Percentiles rank a stretch among this genome's conserved stretches.
Evolutionary conservation across 202 grass and related monocot species (phyloP).

Genomic region (Carex arenaria): DNA sequence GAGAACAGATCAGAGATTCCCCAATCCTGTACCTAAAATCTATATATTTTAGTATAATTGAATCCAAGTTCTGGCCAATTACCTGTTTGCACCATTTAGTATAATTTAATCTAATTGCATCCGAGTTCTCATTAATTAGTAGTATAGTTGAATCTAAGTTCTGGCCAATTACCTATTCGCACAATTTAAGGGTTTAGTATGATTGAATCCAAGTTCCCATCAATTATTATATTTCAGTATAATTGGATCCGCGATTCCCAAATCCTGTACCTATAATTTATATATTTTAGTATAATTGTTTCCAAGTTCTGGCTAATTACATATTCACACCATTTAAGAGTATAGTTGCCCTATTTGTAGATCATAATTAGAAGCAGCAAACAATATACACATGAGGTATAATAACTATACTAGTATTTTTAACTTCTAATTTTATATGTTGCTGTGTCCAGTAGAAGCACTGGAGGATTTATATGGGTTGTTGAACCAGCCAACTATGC

Average conservation of each 20-base stretch:
- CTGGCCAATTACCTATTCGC: too few relatives aligned
- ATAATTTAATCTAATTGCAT: too few relatives aligned
- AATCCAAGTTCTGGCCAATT: background rate
- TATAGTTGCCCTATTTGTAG: constrained; percentile 6
- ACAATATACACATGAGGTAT: background rate
- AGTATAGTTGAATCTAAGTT: too few relatives aligned
- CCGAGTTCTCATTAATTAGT: too few relatives aligned
- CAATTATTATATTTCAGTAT: too few relatives aligned
- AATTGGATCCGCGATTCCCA: too few relatives aligned
- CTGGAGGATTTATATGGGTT: constrained; percentile 53
- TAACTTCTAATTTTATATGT: background rate
- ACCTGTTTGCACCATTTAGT: too few relatives aligned
- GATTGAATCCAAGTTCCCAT: too few relatives aligned
- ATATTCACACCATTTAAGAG: background rate
- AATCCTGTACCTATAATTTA: background rate
- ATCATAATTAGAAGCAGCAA: background rate
- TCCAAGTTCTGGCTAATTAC: too few relatives aligned
- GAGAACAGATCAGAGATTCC: background rate
- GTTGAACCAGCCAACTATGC: constrained; percentile 41
- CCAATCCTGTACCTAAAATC: background rate
- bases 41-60: background rate
- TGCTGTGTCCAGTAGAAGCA: constrained; percentile 34
- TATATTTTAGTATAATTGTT: background rate
- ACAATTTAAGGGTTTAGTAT: background rate
- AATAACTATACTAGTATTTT: background rate